Base-by-base conservation (phyloP, 129 eudicot species). In the Artemisia argyi region DNA sequence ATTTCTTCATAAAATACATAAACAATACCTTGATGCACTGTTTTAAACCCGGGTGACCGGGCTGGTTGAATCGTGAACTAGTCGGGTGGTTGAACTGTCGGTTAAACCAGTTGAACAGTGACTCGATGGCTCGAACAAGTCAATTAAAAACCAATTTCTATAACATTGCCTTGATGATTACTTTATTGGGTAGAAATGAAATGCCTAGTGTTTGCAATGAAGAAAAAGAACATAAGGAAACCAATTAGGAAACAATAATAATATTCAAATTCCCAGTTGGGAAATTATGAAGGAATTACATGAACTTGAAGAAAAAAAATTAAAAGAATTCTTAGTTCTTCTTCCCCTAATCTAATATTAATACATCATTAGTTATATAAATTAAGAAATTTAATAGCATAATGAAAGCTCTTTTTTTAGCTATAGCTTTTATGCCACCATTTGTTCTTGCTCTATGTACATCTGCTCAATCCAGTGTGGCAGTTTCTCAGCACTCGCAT, bases 371-470 rank as follows among this genome's bases (percentile, higher is more conserved):
- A 50, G 17, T 24, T 28, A 59, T 73, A 73, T 50, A 61, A 48
- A 73, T 57, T 73, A 76, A 76, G 68, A 76, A 76, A 66, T 66
- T 16, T 12, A 24, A 66, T 76, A 67, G 73, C 80, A 46, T 56
- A 66, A 11, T 58, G 49, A 55, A 65, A 74, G 72, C 65, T 54
- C 9, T 15, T 13, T 32, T 13, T 32, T 39, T 70, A 74, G 72
- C 78, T 35, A 53, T 19, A 18, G 48, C 32, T 30, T 74, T 83
- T 69, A 86, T 58, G 90, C 93, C 84, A 89, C 91, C 79, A 92
- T 77, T 87, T 89, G 97, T 73, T 92, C 97, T 75, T 88, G 97
- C 56, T 89, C 96, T 81, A 83, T 86, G 72, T 92, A 89, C 91
- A 91, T 63, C 76, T 92, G 92, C 77, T 91, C 96, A 47, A 80